Base-by-base conservation (phyloP, 2,329 filamentous ascomycete species). In the Alternaria incomplexa region DNA sequence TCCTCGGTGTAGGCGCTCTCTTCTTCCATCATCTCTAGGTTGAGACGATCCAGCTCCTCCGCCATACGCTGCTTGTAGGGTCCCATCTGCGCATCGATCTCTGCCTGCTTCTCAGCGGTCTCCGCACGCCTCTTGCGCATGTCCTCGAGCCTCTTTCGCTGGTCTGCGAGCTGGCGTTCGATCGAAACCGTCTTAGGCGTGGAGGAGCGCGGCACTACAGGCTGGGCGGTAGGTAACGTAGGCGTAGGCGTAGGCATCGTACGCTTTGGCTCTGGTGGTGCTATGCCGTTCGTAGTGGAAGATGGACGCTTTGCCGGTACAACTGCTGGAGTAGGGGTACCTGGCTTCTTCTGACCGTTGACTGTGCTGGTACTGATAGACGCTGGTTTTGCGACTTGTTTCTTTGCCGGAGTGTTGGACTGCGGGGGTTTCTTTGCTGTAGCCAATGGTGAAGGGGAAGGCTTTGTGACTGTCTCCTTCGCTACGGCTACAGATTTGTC, bases 21-120 rank as follows among this genome's bases (percentile, higher is more conserved):
- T 43, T 74, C 69, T 3, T 73, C 66, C 9, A 70, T 62, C 40
- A 70, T 50, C 47, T 71, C 69, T 23, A 32, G 48, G 1, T 56
- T 52, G 9, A 77, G 20, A 10, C 62, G 61, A 12, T 74, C 70
- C 13, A 75, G 47, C 62, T 76, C 69, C 36, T 68, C 70, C 2
- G 61, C 55, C 57, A 73, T 70, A 9, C 64, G 57, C 40, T 68
- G 51, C 54, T 69, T 66, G 60, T 71, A 70, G 0, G 67, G 65
- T 0, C 52, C 63, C 45, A 76, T 59, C 46, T 70, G 40, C 15
- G 62, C 36, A 8, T 69, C 66, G 3, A 73, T 32, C 3, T 62
- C 60, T 5, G 57, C 55, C 20, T 73, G 70, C 58, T 73, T 70
- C 53, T 63, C 61, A 1, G 68, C 70, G 1, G 60, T 58, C 30